Evolutionary conservation across 169 alveolate genomes (phyloP).

Genomic region (Haemoproteus tartakovskyi): DNA sequence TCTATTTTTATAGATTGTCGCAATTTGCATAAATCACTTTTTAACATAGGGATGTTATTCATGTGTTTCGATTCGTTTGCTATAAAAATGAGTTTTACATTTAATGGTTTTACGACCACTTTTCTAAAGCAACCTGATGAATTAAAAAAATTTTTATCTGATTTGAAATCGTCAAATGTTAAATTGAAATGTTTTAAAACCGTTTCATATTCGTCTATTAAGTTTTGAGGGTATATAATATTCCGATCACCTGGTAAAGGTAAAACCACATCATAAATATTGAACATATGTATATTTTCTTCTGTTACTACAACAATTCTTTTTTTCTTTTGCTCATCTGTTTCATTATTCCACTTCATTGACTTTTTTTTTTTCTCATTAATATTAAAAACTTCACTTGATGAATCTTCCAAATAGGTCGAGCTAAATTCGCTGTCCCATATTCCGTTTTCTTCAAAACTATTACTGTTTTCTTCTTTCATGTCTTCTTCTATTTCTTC

Average conservation of each 20-base stretch:
- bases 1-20: neutral
- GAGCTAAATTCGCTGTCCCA: too few relatives aligned
- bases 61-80: constrained; percentile 67
- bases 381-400: too few relatives aligned
- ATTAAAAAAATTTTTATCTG: constrained; percentile 64
- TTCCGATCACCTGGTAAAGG: constrained; percentile 89
- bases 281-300: constrained; percentile 79
- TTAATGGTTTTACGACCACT: constrained; percentile 78
- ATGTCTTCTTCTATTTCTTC: too few relatives aligned
- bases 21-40: constrained; percentile 24
- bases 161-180: constrained; percentile 69
- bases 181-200: constrained; percentile 67
- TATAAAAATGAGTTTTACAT: constrained; percentile 74
- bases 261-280: constrained; percentile 86
- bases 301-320: constrained; percentile 73
- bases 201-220: constrained; percentile 44
- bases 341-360: too few relatives aligned
- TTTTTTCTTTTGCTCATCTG: too few relatives aligned
- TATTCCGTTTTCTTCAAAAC: too few relatives aligned
- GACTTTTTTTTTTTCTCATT: too few relatives aligned
- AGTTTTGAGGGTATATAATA: constrained; percentile 76
- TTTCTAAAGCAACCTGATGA: constrained; percentile 84
- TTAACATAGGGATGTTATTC: constrained; percentile 65
- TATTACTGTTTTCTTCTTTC: too few relatives aligned
- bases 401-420: too few relatives aligned